phyloP scores from a whole-genome alignment of 805 yeast species.

The Sugiyamaella americana region DNA sequence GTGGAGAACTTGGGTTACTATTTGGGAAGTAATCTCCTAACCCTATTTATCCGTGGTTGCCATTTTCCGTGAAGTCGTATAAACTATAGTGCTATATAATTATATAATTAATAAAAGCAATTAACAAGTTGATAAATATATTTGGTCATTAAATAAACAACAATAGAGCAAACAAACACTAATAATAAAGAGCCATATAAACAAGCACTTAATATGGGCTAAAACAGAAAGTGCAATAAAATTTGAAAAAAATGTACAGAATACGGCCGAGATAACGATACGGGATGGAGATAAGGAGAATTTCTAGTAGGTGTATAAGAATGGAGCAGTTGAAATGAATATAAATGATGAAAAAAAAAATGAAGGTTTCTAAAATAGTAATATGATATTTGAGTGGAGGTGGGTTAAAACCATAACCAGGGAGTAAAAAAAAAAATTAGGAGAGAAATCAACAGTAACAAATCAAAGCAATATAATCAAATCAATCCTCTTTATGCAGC shows the following conservation, averaged over 20 bases:
- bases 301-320: not conserved
- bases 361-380: not conserved
- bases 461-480: not conserved
- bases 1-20: too few relatives aligned
- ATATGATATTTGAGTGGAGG: not conserved
- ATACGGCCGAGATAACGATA: not conserved
- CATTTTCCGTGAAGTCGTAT: too few relatives aligned
- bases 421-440: not conserved
- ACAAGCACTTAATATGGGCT: not conserved
- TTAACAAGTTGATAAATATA: too few relatives aligned
- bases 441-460: not conserved
- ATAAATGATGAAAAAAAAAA: not conserved
- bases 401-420: too few relatives aligned
- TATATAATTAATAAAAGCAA: too few relatives aligned
- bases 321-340: not conserved
- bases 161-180: conserved; percentile 1
- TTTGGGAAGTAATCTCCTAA: too few relatives aligned
- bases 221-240: too few relatives aligned
- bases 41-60: too few relatives aligned
- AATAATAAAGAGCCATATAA: not conserved
- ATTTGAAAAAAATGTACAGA: too few relatives aligned
- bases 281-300: not conserved
- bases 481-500: conserved; percentile 17
- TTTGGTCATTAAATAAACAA: not conserved
- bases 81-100: too few relatives aligned